These are phyloP conservation scores for Kodamaea jinghongensis DNA, from an alignment of 805 yeast genomes.

Conservation along the genomic window DNA sequence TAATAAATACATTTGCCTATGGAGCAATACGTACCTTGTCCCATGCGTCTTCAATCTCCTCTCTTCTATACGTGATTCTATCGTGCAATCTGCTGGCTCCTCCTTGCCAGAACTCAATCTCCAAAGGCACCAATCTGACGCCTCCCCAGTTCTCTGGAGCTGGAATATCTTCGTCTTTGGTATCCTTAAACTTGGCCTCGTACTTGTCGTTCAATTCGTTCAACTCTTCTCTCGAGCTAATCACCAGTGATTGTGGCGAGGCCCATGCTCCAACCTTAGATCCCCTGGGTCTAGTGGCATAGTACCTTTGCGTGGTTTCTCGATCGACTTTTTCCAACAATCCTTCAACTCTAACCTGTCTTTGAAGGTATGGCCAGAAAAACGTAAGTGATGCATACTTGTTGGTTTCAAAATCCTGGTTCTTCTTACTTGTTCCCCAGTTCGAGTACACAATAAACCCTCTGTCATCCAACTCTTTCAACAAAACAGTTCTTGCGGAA, in stretches of 20 bases:
- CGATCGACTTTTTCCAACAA: conserved; percentile 65
- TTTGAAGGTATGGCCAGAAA: conserved; percentile 88
- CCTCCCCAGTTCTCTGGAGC: conserved; percentile 98
- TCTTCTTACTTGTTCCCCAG: conserved; percentile 86
- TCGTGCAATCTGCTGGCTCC: conserved; percentile 88
- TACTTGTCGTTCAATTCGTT: conserved; percentile 48
- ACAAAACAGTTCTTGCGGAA: conserved; percentile 76
- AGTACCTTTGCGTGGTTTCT: conserved; percentile 76
- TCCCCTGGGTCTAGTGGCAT: conserved; percentile 85
- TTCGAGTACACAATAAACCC: conserved; percentile 91
- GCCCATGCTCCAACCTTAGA: conserved; percentile 97
- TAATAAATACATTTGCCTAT: conserved; percentile 16
- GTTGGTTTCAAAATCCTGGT: conserved; percentile 65
- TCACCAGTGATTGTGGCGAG: conserved; percentile 74
- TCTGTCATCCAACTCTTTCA: conserved; percentile 82
- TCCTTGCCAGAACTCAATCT: conserved; percentile 98
- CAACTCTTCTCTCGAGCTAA: conserved; percentile 60
- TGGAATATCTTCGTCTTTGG: conserved; percentile 66
- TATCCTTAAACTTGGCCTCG: conserved; percentile 57
- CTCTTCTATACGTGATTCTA: conserved; percentile 70
- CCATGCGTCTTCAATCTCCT: conserved; percentile 52
- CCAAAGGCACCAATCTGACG: conserved; percentile 78
- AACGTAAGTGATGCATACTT: conserved; percentile 81
- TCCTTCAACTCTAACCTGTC: conserved; percentile 95
- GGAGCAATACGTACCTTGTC: conserved; percentile 71